Base-by-base conservation (phyloP, 176 grass and related monocot genomes). In the Cenchrus fungigraminus region DNA sequence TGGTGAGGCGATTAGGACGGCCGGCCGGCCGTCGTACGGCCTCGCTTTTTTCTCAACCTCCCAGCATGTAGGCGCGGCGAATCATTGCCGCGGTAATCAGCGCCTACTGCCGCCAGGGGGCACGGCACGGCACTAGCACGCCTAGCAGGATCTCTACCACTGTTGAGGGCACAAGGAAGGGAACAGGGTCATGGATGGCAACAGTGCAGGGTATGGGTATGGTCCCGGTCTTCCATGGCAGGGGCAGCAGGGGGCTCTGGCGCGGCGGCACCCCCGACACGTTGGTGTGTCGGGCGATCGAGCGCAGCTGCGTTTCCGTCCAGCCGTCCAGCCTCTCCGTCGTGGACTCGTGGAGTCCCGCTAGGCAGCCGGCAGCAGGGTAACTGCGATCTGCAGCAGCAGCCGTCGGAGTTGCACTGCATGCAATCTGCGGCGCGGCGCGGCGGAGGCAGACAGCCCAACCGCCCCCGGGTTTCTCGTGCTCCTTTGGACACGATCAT, bases 161-260 rank as follows among this genome's bases (percentile, higher is more conserved):
- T 59, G 40, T 46, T 28, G 12, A 25, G 43, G 40, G 0, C 22
- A 6, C 8, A 47, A 50, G 29, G 9, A 19, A 29, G 34, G 28
- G 25, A 4, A 2, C 45, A 46, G 45, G 45, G 1, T 40, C 37
- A 40, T 40, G 37, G 37, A 40, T 44, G 43, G 3, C 79, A 9
- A 73, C 73, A 88, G 80, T 78, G 65, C 45, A 11, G 5, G 73
- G 86, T n/a, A 88, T 56, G 73, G 86, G 25, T 25, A 25, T 25
- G 25, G 25, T 25, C 25, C 25, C 25, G 25, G 25, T 66, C 73
- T 34, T 20, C 49, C 71, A 1, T 25, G 44, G 76, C 74, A 12
- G 42, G 32, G 65, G 37, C 17, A 29, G 76, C 74, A 12, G 42
- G 32, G 65, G 37, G 6, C 4, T 74, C 49, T 31, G 71, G 32